Conservation (phyloP, 2,329 filamentous ascomycete species). For the Colletotrichum sp. region DNA sequence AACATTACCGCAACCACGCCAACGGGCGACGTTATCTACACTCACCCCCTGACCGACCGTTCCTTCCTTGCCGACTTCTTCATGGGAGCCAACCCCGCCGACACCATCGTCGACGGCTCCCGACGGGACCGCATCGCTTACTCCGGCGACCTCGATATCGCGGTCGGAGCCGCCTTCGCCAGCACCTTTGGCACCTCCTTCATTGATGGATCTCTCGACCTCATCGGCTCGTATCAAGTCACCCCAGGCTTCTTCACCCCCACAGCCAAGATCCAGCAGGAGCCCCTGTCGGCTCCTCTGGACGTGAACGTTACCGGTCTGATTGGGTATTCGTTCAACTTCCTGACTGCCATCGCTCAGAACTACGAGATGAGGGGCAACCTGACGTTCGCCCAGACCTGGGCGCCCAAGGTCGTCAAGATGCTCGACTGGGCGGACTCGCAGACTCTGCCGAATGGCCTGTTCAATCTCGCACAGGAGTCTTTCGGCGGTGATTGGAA, state of each 20-base stretch:
- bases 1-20: slow-evolving; percentile 20
- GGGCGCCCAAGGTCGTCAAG: slow-evolving; percentile 28
- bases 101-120: slow-evolving; percentile 38
- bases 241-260: slow-evolving; percentile 35
- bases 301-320: slow-evolving; percentile 32
- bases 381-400: slow-evolving; percentile 25
- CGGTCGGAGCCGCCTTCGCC: slow-evolving; percentile 26
- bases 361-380: slow-evolving; percentile 34
- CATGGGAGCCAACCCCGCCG: slow-evolving; percentile 35
- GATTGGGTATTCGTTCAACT: slow-evolving; percentile 39
- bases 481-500: slow-evolving; percentile 38
- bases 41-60: slow-evolving; percentile 28
- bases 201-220: slow-evolving; percentile 25
- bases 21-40: slow-evolving; percentile 25
- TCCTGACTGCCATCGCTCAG: slow-evolving; percentile 31
- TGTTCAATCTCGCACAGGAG: slow-evolving; percentile 31
- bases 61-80: slow-evolving; percentile 35
- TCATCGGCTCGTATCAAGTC: slow-evolving; percentile 31
- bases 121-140: slow-evolving; percentile 37
- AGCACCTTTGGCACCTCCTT: slow-evolving; percentile 31
- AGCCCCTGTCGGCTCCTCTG: slow-evolving; percentile 21
- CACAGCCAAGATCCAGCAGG: slow-evolving; percentile 35
- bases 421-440: slow-evolving; percentile 40
- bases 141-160: slow-evolving; percentile 34
- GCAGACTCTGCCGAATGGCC: slow-evolving; percentile 25